phyloP scores from a whole-genome alignment of 148 eudicot species.

The Vaccinium vitisidaea region DNA sequence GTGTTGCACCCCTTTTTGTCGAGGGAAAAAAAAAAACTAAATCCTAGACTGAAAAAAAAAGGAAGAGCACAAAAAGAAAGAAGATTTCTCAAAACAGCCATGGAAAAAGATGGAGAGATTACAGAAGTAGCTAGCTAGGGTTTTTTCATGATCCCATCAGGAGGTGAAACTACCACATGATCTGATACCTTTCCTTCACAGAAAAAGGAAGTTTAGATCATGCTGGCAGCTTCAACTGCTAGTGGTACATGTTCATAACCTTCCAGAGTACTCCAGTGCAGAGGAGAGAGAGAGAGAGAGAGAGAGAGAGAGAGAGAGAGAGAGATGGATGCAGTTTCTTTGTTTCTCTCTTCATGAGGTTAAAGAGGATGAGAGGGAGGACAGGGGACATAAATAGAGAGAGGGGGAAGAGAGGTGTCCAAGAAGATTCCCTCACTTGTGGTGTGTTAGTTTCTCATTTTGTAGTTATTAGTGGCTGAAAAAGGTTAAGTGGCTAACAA shows the following conservation, averaged over 20 bases:
- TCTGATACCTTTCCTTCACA: conserved; percentile 40
- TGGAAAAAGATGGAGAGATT: neutral
- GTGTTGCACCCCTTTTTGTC: conserved; percentile 48
- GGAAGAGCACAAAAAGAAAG: neutral
- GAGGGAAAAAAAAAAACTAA: too few species aligned
- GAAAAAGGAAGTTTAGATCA: conserved; percentile 60
- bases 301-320: conserved; percentile 4
- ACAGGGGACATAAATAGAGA: conserved; percentile 5
- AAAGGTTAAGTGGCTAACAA: neutral
- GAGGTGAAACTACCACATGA: conserved; percentile 83
- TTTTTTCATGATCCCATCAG: conserved; percentile 42
- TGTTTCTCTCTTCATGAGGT: neutral
- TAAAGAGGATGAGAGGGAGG: neutral
- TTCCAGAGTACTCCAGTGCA: neutral
- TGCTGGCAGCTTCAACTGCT: conserved; percentile 96
- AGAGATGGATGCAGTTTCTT: neutral
- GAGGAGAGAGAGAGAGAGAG: neutral
- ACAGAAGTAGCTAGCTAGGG: neutral
- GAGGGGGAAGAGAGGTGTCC: neutral
- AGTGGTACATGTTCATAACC: conserved; percentile 29
- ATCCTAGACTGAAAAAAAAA: neutral
- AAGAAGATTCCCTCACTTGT: neutral
- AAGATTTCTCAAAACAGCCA: neutral
- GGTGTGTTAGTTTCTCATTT: neutral
- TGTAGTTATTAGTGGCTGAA: conserved; percentile 5